Evolutionary conservation across 371 early-diverging fungal genomes (phyloP).

Genomic region (Mucor indicus): DNA sequence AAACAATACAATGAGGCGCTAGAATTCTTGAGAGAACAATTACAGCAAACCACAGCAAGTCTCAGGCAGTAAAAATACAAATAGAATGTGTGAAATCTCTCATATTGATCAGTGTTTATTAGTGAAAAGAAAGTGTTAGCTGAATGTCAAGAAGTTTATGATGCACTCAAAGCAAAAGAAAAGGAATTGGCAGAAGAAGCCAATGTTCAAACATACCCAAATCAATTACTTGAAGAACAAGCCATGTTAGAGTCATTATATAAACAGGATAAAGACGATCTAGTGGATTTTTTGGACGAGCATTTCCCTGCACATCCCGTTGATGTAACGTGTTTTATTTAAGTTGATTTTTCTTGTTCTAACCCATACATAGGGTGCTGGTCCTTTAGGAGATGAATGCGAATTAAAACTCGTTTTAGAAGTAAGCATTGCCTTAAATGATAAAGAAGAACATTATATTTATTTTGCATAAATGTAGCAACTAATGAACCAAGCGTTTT

Average conservation of each 20-base stretch:
- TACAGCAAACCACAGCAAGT: background rate
- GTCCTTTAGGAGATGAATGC: conserved; percentile 17
- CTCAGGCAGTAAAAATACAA: background rate
- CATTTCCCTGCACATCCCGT: conserved; percentile 45
- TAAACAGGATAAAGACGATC: conserved; percentile 22
- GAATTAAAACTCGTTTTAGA: conserved; percentile 34
- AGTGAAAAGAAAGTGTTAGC: conserved; percentile 17
- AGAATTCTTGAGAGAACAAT: conserved; percentile 16
- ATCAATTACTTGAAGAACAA: conserved; percentile 1
- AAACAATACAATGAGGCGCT: conserved; percentile 12
- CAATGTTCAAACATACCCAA: background rate
- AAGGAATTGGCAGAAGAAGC: conserved; percentile 9
- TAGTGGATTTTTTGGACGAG: conserved; percentile 42
- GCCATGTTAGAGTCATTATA: background rate
- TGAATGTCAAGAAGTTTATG: conserved; percentile 22
- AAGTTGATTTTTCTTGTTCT: conserved; percentile 4
- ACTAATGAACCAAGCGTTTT: conserved; percentile 53
- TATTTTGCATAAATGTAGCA: conserved; percentile 9
- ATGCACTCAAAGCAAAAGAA: conserved; percentile 10
- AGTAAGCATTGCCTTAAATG: conserved; percentile 9
- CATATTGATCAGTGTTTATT: background rate
- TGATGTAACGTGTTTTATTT: too few species aligned
- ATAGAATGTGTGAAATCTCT: background rate
- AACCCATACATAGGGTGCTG: conserved; percentile 15
- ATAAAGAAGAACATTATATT: background rate